Conservation (phyloP, 2,329 filamentous ascomycete genomes). For the Onygenales sp. region DNA sequence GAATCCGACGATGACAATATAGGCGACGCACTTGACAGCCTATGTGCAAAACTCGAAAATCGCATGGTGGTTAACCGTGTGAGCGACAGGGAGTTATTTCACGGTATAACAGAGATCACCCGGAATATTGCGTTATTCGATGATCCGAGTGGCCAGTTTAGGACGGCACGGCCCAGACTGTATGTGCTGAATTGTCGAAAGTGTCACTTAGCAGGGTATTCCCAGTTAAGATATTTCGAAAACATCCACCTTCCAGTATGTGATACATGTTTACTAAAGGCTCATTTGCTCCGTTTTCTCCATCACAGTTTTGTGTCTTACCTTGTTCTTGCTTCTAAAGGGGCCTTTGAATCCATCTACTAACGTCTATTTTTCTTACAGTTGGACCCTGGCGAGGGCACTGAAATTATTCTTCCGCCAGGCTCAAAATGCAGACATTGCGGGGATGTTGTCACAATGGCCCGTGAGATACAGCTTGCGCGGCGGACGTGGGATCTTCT, state of each 20-base stretch:
- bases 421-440: conserved; percentile 27
- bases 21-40: conserved; percentile 28
- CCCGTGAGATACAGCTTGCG: conserved; percentile 28
- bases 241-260: conserved; percentile 14
- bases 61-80: conserved; percentile 29
- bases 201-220: conserved; percentile 28
- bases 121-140: conserved; percentile 26
- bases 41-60: conserved; percentile 25
- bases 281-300: not conserved
- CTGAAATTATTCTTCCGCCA: conserved; percentile 10
- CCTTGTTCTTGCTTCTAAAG: no score
- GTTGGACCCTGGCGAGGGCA: conserved; percentile 6
- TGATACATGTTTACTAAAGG: not conserved
- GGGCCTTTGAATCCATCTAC: not conserved
- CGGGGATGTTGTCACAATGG: conserved; percentile 23
- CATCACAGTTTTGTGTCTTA: not conserved
- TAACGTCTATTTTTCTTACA: conserved; percentile 1
- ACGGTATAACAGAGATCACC: conserved; percentile 27
- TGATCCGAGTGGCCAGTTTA: conserved; percentile 24
- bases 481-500: conserved; percentile 30
- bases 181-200: conserved; percentile 29
- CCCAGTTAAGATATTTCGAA: conserved; percentile 21
- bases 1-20: conserved; percentile 21
- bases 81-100: conserved; percentile 31
- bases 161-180: conserved; percentile 21